Conservation (phyloP, 768 basidiomycete genomes). For the Pisolithus sp. region DNA sequence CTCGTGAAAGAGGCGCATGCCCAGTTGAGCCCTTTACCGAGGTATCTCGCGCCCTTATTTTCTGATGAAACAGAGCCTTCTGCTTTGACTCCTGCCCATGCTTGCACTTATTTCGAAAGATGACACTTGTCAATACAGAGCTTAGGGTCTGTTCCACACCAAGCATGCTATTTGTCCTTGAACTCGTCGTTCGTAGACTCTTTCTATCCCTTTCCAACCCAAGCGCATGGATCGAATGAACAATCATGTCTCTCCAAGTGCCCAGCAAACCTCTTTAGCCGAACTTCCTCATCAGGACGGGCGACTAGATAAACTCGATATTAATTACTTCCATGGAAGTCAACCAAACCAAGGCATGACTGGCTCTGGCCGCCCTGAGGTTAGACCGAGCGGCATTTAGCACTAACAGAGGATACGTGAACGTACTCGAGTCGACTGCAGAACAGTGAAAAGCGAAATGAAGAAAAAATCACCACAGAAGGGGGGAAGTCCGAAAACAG, state of each 20-base stretch:
- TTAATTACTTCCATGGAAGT: conserved; percentile 7
- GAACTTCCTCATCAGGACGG: conserved; percentile 6
- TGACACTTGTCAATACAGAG: conserved; percentile 28
- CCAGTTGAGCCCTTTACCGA: conserved; percentile 9
- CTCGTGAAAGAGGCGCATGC: conserved; percentile 38
- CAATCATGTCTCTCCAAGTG: conserved; percentile 14
- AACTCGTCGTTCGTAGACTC: conserved; percentile 10
- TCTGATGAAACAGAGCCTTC: conserved; percentile 18
- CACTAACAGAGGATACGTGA: too few species aligned
- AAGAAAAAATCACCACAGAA: too few species aligned
- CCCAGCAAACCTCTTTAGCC: conserved; percentile 14
- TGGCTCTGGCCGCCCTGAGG: too few species aligned
- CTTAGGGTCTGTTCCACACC: conserved; percentile 25
- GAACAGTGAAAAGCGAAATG: too few species aligned
- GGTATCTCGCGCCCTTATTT: conserved; percentile 17
- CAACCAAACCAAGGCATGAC: not conserved
- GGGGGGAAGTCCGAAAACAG: too few species aligned
- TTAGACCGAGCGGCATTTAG: too few species aligned
- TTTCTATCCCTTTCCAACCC: conserved; percentile 28
- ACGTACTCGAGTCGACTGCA: too few species aligned
- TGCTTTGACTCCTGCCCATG: conserved; percentile 26
- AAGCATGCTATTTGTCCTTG: not conserved
- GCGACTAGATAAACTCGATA: conserved; percentile 7
- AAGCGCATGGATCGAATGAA: conserved; percentile 26
- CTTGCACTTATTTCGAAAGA: conserved; percentile 33